phyloP scores from a whole-genome alignment of 176 grass and related monocot species.

The Bromus sterilis region DNA sequence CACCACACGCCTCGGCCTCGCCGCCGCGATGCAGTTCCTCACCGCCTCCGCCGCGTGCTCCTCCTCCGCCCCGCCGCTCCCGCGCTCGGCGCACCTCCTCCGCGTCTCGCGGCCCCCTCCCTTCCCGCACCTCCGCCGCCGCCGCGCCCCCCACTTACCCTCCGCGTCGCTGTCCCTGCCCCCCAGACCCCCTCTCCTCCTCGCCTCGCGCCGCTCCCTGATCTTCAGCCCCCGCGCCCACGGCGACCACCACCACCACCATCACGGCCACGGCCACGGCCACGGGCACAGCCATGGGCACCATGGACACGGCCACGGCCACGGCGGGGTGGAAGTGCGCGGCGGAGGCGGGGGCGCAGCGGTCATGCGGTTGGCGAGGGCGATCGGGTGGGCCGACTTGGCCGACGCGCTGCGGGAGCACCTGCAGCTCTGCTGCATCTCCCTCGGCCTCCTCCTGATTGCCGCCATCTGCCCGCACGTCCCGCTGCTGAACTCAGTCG shows the following conservation, averaged over 20 bases:
- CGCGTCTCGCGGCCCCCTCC: conserved; percentile 17
- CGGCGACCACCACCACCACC: conserved; percentile 26
- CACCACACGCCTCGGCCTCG: background rate
- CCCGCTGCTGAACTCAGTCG: conserved; percentile 11
- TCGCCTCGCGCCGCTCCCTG: conserved; percentile 4
- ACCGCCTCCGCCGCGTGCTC: background rate
- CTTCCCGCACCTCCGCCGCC: conserved; percentile 32
- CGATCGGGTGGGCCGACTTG: conserved; percentile 69
- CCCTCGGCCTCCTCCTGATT: conserved; percentile 75
- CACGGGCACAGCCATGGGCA: background rate
- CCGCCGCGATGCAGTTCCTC: conserved; percentile 36
- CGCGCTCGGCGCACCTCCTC: conserved; percentile 5
- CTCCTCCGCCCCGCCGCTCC: background rate
- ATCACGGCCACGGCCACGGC: background rate
- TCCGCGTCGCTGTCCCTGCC: background rate
- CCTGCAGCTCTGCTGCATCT: conserved; percentile 77
- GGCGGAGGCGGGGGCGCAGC: conserved; percentile 25
- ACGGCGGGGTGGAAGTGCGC: conserved; percentile 10
- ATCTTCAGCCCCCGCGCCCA: conserved; percentile 31
- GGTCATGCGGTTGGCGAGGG: conserved; percentile 61
- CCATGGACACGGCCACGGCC: conserved; percentile 1
- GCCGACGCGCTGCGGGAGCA: conserved; percentile 78
- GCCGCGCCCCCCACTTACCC: background rate
- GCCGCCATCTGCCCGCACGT: conserved; percentile 60
- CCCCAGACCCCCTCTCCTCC: background rate